These are phyloP conservation scores for Eudorina sp. DNA, from an alignment of 139 green algal genomes.

Conservation along the genomic window DNA sequence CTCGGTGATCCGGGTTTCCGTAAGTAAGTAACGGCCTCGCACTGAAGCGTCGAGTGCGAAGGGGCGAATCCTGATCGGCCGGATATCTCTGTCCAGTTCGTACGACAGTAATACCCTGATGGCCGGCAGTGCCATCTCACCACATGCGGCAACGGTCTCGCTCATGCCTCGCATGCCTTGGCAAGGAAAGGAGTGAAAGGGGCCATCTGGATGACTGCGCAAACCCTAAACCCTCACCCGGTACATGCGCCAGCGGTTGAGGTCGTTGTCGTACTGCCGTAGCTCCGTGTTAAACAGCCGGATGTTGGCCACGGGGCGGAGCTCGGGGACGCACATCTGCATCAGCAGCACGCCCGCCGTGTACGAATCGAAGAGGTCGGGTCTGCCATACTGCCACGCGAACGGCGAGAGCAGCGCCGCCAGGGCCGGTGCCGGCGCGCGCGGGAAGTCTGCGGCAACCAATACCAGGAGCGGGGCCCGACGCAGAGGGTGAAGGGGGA, in stretches of 20 bases:
- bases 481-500: no score
- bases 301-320: slow-evolving; percentile 69
- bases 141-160: no score
- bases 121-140: no score
- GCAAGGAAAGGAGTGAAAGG: no score
- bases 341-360: slow-evolving; percentile 79
- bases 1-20: no score
- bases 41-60: no score
- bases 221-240: slow-evolving; percentile 8
- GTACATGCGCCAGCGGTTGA: slow-evolving; percentile 58
- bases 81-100: no score
- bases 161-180: no score
- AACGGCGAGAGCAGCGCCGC: slow-evolving; percentile 83
- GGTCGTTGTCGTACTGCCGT: slow-evolving; percentile 67
- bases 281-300: slow-evolving; percentile 74
- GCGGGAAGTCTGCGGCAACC: slow-evolving; percentile 77
- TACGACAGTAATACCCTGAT: no score
- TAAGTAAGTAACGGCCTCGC: neutral
- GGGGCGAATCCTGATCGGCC: no score
- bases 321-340: slow-evolving; percentile 83
- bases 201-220: no score
- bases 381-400: slow-evolving; percentile 83
- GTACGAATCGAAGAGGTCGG: slow-evolving; percentile 94
- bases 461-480: no score
- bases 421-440: slow-evolving; percentile 73